A percentile compares a stretch with the other conserved stretches of the same genome.
Conservation (phyloP, 768 basidiomycete genomes). For the Tylopilus balloui region DNA sequence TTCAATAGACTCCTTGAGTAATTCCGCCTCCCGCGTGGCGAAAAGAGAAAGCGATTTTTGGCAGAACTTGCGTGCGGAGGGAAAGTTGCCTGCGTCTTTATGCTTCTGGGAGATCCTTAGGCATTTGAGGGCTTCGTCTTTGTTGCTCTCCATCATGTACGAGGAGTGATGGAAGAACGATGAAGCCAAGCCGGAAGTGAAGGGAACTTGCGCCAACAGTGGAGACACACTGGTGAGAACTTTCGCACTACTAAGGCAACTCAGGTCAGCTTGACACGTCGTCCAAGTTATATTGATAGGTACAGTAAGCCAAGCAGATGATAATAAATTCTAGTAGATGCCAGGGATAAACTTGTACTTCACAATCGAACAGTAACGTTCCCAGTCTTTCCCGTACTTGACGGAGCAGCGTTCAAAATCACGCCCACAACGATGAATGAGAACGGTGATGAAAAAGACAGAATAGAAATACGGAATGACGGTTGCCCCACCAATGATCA, state of each 20-base stretch:
- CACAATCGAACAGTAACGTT: slow-evolving; percentile 80
- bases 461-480: slow-evolving; percentile 97
- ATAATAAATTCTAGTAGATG: slow-evolving; percentile 54
- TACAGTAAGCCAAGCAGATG: slow-evolving; percentile 2
- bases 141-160: slow-evolving; percentile 74
- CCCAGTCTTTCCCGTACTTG: slow-evolving; percentile 97
- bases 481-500: slow-evolving; percentile 65
- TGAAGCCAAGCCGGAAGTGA: slow-evolving; percentile 2
- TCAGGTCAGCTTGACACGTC: slow-evolving; percentile 9
- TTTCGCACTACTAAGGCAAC: slow-evolving; percentile 1
- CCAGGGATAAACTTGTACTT: slow-evolving; percentile 88
- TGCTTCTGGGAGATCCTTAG: slow-evolving; percentile 76
- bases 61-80: slow-evolving; percentile 83
- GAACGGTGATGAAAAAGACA: slow-evolving; percentile 90
- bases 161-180: slow-evolving; percentile 8
- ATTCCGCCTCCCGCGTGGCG: slow-evolving; percentile 68
- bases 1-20: slow-evolving; percentile 65
- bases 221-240: slow-evolving; percentile 25
- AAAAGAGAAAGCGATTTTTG: slow-evolving; percentile 84
- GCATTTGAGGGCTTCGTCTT: slow-evolving; percentile 83
- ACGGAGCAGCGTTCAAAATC: slow-evolving; percentile 93
- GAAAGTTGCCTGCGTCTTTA: slow-evolving; percentile 61
- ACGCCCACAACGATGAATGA: slow-evolving; percentile 85
- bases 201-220: slow-evolving; percentile 4
- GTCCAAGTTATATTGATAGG: background rate